phyloP scores from a whole-genome alignment of 345 rosid species.

The Citrus medica region DNA sequence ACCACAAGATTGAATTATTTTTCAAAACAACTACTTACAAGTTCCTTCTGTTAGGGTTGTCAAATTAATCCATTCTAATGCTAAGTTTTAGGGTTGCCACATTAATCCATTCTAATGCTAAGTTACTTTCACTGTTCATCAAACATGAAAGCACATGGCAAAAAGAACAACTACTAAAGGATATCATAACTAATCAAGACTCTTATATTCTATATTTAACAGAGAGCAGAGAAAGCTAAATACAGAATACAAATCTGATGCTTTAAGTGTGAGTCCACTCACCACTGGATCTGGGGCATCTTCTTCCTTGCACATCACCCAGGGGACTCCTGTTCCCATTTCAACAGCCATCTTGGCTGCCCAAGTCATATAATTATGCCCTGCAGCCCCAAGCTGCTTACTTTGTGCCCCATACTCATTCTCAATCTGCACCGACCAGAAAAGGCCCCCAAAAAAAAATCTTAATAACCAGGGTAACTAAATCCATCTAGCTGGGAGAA shows the following conservation, averaged over 20 bases:
- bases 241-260: not conserved
- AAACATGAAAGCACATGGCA: not conserved
- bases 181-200: not conserved
- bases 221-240: not conserved
- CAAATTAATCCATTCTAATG: not conserved
- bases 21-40: not conserved
- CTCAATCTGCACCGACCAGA: conserved; percentile 65
- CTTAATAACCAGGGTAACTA: not conserved
- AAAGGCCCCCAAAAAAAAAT: not conserved
- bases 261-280: conserved; percentile 5
- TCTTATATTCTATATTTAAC: not conserved
- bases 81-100: not conserved
- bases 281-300: conserved; percentile 99
- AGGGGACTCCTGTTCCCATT: conserved; percentile 87
- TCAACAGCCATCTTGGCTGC: conserved; percentile 95
- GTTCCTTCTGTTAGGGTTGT: not conserved
- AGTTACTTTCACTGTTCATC: not conserved
- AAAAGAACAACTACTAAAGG: not conserved
- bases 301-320: conserved; percentile 99
- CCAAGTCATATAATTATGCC: conserved; percentile 88
- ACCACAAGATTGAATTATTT: conserved; percentile 9
- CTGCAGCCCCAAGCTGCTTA: conserved; percentile 67
- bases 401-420: conserved; percentile 95
- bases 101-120: not conserved
- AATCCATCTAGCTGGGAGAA: not conserved